These are phyloP conservation scores for Agarophyton chilense DNA, from an alignment of 23 red algal genomes.

Conservation along the genomic window DNA sequence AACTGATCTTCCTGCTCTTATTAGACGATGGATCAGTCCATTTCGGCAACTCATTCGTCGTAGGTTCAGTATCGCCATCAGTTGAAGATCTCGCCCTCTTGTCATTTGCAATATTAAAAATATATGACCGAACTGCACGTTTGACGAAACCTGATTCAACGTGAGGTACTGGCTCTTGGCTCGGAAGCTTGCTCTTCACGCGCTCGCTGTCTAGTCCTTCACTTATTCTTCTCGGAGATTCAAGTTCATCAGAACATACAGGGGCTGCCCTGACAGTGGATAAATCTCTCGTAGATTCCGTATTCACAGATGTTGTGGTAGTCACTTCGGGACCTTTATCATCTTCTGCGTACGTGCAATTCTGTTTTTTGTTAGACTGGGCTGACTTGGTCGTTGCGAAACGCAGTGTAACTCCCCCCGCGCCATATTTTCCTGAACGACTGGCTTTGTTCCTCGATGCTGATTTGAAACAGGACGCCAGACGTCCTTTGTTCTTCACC, in stretches of 20 bases:
- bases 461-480: neutral
- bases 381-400: neutral
- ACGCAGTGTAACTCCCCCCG: neutral
- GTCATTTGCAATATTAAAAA: neutral
- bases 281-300: neutral
- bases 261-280: neutral
- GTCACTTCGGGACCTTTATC: too few relatives aligned
- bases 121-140: constrained; percentile 4
- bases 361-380: too few relatives aligned
- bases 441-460: neutral
- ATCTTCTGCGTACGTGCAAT: too few relatives aligned
- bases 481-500: neutral
- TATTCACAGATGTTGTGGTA: neutral
- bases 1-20: neutral
- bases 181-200: constrained; percentile 12
- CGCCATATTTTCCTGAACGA: neutral
- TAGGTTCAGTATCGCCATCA: neutral
- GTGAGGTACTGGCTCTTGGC: neutral
- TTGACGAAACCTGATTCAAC: constrained; percentile 13
- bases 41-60: neutral
- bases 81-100: neutral
- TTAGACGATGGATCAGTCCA: neutral
- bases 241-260: neutral
- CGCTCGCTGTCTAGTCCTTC: neutral
- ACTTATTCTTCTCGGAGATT: neutral